Conservation (phyloP, 2,329 filamentous ascomycete genomes). For the Chrysoporthe austroafricana region DNA sequence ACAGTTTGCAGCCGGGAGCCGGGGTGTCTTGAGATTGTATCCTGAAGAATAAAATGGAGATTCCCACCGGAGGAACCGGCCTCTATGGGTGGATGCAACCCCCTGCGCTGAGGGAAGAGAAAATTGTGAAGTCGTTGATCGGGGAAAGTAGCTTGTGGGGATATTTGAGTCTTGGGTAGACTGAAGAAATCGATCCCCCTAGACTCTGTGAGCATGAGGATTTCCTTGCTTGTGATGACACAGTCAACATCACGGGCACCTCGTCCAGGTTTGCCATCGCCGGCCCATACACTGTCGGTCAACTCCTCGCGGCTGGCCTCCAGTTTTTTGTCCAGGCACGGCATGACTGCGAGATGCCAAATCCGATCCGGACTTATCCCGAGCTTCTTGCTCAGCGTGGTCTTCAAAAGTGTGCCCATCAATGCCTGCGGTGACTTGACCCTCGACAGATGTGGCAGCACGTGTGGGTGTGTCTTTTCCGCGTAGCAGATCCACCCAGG, state of each 20-base stretch:
- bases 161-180: slow-evolving; percentile 61
- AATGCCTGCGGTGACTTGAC: slow-evolving; percentile 95
- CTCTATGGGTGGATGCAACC: slow-evolving; percentile 51
- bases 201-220: slow-evolving; percentile 85
- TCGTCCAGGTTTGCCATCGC: slow-evolving; percentile 49
- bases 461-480: slow-evolving; percentile 94
- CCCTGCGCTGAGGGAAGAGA: slow-evolving; percentile 65
- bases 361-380: slow-evolving; percentile 77
- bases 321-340: slow-evolving; percentile 98
- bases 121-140: slow-evolving; percentile 72
- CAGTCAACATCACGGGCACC: slow-evolving; percentile 90
- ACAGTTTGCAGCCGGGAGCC: slow-evolving; percentile 72
- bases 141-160: slow-evolving; percentile 65
- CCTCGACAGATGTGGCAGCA: slow-evolving; percentile 86
- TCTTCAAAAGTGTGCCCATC: slow-evolving; percentile 88
- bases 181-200: slow-evolving; percentile 76
- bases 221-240: slow-evolving; percentile 94
- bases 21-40: slow-evolving; percentile 70
- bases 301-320: slow-evolving; percentile 94
- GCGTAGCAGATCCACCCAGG: slow-evolving; percentile 99
- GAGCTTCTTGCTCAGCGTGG: slow-evolving; percentile 73
- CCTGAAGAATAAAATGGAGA: slow-evolving; percentile 80
- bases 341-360: slow-evolving; percentile 97
- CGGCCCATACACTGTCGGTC: slow-evolving; percentile 76
- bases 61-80: slow-evolving; percentile 89